Evolutionary conservation across 2,329 filamentous ascomycete species (phyloP), one percentile per base, ranked within the genome.

Genomic region (Fusarium chlamydosporum): DNA sequence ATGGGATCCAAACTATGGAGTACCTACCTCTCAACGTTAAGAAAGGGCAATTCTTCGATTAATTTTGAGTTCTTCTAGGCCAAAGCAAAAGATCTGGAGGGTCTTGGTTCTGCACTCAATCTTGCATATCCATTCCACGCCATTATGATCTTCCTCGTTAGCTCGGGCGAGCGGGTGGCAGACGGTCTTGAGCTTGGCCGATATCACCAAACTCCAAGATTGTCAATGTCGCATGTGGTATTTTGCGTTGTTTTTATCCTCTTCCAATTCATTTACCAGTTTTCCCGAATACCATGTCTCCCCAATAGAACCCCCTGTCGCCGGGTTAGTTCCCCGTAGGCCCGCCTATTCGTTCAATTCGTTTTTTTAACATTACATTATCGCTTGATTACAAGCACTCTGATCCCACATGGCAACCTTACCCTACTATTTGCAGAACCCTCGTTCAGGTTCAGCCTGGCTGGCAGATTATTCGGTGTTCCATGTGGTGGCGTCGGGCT

Each of bases 401-500:
- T 33, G 4, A 53, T 68, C 52, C 59, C 66, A 68, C 60, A 68
- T 68, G 66, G 56, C 60, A 68, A 53, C 57, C 45, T 50, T 65
- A 18, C 42, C 45, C 41, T 45, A n/a, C 52, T 45, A 16, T n/a
- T 41, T 16, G 20, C 33, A 42, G 54, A 57, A 55, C 20, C 52
- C 41, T 65, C 50, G 34, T 41, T 45, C 35, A 57, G 23, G 29
- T 29, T 29, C 5, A 29, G 10, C 10, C 29, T 29, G 57, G 50
- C 61, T 54, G 50, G 45, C 42, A 45, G 29, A 27, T 18, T 65
- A 45, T 42, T 38, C 26, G 31, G 47, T 55, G 35, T 11, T 9
- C 67, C 60, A 68, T 66, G 66, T 68, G 56, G 67, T 73, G 64
- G 71, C 71, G 71, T 68, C 48, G 67, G 71, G 42, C 67, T 56